Base-by-base conservation (phyloP, 2,329 filamentous ascomycete species). In the Trichoderma hamatum region DNA sequence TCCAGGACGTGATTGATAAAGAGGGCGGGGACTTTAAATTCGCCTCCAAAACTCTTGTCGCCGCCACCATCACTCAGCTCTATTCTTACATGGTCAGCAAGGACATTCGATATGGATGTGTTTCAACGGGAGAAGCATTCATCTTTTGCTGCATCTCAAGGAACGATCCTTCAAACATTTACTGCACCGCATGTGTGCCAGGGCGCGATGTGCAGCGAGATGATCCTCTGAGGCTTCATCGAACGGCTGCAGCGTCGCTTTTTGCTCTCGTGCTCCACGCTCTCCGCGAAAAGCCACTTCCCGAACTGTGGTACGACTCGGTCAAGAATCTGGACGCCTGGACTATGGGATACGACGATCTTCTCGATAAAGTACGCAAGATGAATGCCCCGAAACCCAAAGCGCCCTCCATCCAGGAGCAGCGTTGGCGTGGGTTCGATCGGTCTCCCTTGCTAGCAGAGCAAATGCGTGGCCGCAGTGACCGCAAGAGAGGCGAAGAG, bases 31-130 rank as follows among this genome's bases (percentile, higher is more conserved):
- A 69, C 49, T 78, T 76, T 39, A 56, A 21, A 13, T 80, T 80
- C 24, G 60, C 70, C 10, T 72, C 77, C 0, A 78, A 62, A 69
- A 14, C 49, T n/a, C 78, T 82, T 36, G 68, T 73, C 51, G 74
- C 79, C 24, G 79, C 80, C 28, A 77, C 80, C 26, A 68, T 82
- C 7, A 81, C 77, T 2, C 76, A 82, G 70, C 75, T 82, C 7
- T 82, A 81, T 72, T 80, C 78, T 7, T 80, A 80, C 59, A 81
- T 81, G 74, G 71, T 81, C 3, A 73, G 75, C 39, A 80, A 78
- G 58, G 72, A 76, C 43, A 76, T 79, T 19, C 73, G 73, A 60
- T 79, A 79, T 58, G 76, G 79, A 3, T 81, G 81, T 63, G 66
- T 81, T 5, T 78, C 72, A 55, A 80, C 77, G 3, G 76, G 77